Evolutionary conservation across 2,329 filamentous ascomycete genomes (phyloP).

Genomic region (Sordariomycetes sp.): DNA sequence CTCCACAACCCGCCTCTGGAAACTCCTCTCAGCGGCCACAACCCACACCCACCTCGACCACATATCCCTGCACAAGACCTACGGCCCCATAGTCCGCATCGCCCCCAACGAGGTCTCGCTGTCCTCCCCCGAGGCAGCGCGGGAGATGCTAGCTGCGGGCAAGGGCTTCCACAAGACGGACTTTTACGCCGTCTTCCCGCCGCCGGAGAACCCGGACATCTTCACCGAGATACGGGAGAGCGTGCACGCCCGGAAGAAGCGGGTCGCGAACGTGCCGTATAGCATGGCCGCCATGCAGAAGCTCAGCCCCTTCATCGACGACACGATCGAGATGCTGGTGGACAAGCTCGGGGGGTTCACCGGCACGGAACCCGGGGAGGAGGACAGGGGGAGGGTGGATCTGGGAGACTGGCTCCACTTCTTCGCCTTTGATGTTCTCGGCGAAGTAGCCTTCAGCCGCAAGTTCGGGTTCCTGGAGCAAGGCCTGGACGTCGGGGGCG

Average conservation of each 20-base stretch:
- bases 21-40: conserved; percentile 28
- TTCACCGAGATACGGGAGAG: conserved; percentile 41
- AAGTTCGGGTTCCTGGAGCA: conserved; percentile 22
- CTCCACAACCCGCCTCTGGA: conserved; percentile 26
- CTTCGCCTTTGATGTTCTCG: conserved; percentile 15
- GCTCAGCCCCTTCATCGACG: conserved; percentile 35
- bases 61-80: conserved; percentile 31
- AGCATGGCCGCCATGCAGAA: conserved; percentile 39
- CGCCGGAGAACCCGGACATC: conserved; percentile 42
- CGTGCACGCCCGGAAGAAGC: conserved; percentile 41
- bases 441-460: conserved; percentile 18
- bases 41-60: conserved; percentile 33
- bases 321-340: conserved; percentile 31
- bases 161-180: conserved; percentile 38
- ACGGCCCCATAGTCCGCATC: conserved; percentile 27
- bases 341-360: conserved; percentile 26
- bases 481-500: conserved; percentile 6
- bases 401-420: conserved; percentile 28
- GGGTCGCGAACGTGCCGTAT: conserved; percentile 35
- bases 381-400: conserved; percentile 17
- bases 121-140: conserved; percentile 8
- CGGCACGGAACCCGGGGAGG: conserved; percentile 1
- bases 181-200: conserved; percentile 40
- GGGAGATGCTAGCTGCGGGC: conserved; percentile 30
- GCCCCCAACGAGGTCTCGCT: conserved; percentile 8